Percentiles rank a stretch among this genome's conserved stretches.
phyloP scores from a whole-genome alignment of 164 flowering plant genomes.

The Chimonanthus salicifolius region DNA sequence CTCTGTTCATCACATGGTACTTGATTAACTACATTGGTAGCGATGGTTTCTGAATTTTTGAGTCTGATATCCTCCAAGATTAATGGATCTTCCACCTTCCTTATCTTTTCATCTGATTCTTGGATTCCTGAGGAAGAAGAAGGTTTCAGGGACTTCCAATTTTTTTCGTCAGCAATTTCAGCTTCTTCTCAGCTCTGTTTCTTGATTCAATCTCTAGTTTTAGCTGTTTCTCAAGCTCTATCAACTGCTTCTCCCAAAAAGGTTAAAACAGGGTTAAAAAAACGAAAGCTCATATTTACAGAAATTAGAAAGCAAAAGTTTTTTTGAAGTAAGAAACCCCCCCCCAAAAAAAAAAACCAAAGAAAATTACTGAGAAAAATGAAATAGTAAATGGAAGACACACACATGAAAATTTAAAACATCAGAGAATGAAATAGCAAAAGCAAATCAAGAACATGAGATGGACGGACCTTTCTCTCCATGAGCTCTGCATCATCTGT shows the following conservation, averaged over 20 bases:
- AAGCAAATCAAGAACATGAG: neutral
- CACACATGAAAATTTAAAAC: neutral
- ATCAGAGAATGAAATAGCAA: neutral
- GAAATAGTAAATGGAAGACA: neutral
- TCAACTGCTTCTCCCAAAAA: slow-evolving; percentile 28
- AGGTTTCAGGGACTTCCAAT: slow-evolving; percentile 49
- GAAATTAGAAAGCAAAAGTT: neutral
- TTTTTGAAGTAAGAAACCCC: neutral
- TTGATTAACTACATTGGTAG: slow-evolving; percentile 1
- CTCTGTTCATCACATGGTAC: slow-evolving; percentile 8
- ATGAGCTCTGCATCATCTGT: slow-evolving; percentile 49
- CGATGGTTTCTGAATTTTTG: slow-evolving; percentile 13
- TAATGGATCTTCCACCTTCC: neutral
- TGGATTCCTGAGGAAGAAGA: slow-evolving; percentile 17
- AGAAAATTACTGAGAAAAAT: neutral
- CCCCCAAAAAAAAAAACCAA: neutral
- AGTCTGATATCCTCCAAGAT: neutral
- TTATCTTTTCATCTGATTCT: slow-evolving; percentile 13
- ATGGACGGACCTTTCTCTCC: slow-evolving; percentile 43
- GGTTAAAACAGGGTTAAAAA: neutral
- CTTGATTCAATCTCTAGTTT: slow-evolving; percentile 43
- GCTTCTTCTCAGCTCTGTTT: slow-evolving; percentile 64
- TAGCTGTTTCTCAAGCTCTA: slow-evolving; percentile 50
- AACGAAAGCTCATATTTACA: neutral
- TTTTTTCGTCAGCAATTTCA: slow-evolving; percentile 47